Base-by-base conservation (phyloP, 805 yeast genomes). In the Ogataea pignaliae region DNA sequence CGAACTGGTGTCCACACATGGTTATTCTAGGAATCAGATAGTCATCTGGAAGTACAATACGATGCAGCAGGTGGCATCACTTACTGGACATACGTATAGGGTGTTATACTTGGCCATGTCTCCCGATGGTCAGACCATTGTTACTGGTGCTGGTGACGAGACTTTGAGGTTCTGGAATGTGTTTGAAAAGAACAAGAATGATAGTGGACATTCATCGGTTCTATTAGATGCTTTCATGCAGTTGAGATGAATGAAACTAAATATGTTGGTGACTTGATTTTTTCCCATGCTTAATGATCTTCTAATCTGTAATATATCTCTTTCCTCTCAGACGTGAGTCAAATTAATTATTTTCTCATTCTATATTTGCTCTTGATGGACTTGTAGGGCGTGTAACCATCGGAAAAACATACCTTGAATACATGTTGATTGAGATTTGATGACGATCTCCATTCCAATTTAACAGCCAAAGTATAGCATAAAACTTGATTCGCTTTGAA, bases 61-160 rank as follows among this genome's bases (percentile, higher is more conserved):
- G 13, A 79, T 93, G 90, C 86, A 88, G 53, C 98, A 91, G 54
- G 80, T 93, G 30, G 97, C 97, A 0, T 87, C 90, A 17, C 75
- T 93, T 43, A 88, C 95, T 12, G 99, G 98, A 0, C 99, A 93
- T 61, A 88, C 96, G 1, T 88, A 85, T 59, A 74, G 99, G 49
- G 98, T 93, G 11, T 70, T 93, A 40, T 93, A 93, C 61, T 70
- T 93, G 54, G 79, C 96, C 4, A 72, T 91, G 68, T 85, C 96
- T 15, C 96, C 97, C 0, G 98, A 93, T 66, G 99, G 99, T 0
- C 89, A 88, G 50, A 89, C 97, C 0, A 85, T 93, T 12, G 99
- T 91, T 2, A 90, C 99, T 0, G 99, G 99, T 2, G 97, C 99
- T 1, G 99, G 98, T 4, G 99, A 93, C 66, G 99, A 93, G 64